Base-by-base conservation (phyloP, 148 eudicot genomes). In the Chenopodium album region DNA sequence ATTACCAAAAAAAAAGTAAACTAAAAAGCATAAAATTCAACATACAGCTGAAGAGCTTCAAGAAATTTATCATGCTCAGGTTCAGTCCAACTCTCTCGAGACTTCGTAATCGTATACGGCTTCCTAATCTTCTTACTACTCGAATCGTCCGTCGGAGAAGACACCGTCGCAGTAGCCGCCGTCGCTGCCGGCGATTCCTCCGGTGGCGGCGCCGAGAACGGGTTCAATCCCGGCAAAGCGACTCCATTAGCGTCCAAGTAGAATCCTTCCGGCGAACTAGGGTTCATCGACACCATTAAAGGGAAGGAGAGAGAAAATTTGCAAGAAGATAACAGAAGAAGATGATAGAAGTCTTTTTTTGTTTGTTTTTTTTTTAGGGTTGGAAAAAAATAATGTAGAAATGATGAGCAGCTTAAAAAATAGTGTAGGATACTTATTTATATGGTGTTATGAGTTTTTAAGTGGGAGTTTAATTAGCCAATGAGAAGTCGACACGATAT, bases 31-130 rank as follows among this genome's bases (percentile, higher is more conserved):
- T 46, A 19, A 9, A 22, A 2, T 26, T 62, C 17, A 78, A 91
- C 92, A 87, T 81, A 95, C 99, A 96, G 94, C 72, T 96, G 99
- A 32, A 96, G 92, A n/a, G 99, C 99, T 91, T 96, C 99, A 50
- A 96, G 93, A 71, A 96, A 96, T 87, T 96, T 96, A 86, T 96
- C 99, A 82, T 96, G 99, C 83, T 96, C 99, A 62, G 98, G 97
- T 3, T 96, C 99, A 32, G 97, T 90, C 99, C 99, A 96, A 88
- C 95, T 96, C 86, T 96, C 98, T 6, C 99, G 86, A 32, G 98
- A 92, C 85, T 96, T 96, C 34, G 94, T 91, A 79, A 94, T 94
- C 76, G 98, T 96, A 84, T 96, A 96, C 2, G 98, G 95, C 81
- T 96, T 96, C 12, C 99, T 81, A 60, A 96, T 63, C 89, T 94